These are phyloP conservation scores for Aspergillus japonicus DNA, from an alignment of 2,329 filamentous ascomycete genomes.

Conservation along the genomic window DNA sequence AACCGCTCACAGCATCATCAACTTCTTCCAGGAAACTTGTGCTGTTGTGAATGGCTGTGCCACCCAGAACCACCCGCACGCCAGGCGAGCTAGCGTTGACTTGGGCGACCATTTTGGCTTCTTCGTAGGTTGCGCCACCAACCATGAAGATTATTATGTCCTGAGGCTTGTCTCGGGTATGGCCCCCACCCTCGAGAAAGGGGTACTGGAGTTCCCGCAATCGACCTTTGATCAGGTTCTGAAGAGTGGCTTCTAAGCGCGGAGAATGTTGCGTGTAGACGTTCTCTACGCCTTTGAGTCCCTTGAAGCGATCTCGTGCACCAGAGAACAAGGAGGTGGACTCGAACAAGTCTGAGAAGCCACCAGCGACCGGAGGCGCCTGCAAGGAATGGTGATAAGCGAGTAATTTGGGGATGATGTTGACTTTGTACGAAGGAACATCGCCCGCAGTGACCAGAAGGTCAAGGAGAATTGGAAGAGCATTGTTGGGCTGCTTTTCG, in stretches of 20 bases:
- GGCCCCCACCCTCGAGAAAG: conserved; percentile 83
- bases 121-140: conserved; percentile 91
- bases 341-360: conserved; percentile 90
- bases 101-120: conserved; percentile 92
- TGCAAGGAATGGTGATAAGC: conserved; percentile 85
- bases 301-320: conserved; percentile 84
- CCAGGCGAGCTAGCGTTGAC: conserved; percentile 90
- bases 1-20: conserved; percentile 79
- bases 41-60: conserved; percentile 85
- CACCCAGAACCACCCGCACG: conserved; percentile 82
- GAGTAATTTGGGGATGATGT: conserved; percentile 77
- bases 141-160: conserved; percentile 95
- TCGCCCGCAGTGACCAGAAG: conserved; percentile 81
- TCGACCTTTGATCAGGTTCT: conserved; percentile 89
- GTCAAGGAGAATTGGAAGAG: conserved; percentile 80
- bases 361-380: conserved; percentile 69
- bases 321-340: conserved; percentile 87
- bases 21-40: conserved; percentile 86
- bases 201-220: conserved; percentile 86
- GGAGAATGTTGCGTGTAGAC: conserved; percentile 98
- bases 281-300: conserved; percentile 95
- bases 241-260: conserved; percentile 78
- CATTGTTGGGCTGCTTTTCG: conserved; percentile 78
- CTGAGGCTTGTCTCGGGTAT: conserved; percentile 91
- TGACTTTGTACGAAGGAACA: conserved; percentile 71